Percentiles rank a stretch among this genome's conserved stretches.
phyloP scores from a whole-genome alignment of 768 basidiomycete genomes.

The Boletus subparvulus region DNA sequence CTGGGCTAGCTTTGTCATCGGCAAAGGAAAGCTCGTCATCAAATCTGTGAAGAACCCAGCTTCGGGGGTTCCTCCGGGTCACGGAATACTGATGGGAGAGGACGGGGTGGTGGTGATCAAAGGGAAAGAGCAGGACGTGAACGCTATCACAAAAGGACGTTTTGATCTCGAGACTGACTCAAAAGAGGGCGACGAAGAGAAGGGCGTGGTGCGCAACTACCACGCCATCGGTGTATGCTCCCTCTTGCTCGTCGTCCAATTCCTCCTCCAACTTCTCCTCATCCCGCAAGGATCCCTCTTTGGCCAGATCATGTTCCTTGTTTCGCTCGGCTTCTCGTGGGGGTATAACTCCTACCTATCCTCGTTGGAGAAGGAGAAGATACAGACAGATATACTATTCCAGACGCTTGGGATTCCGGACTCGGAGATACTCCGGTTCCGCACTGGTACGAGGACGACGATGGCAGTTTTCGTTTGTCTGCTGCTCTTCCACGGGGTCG shows the following conservation, averaged over 20 bases:
- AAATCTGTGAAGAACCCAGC: constrained; percentile 16
- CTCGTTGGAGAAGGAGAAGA: constrained; percentile 35
- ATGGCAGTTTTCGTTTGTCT: constrained; percentile 26
- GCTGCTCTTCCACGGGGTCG: constrained; percentile 19
- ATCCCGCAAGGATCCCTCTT: constrained; percentile 36
- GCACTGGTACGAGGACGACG: constrained; percentile 20
- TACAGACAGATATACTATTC: constrained; percentile 19
- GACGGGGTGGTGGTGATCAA: constrained; percentile 27
- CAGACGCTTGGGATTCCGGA: constrained; percentile 2
- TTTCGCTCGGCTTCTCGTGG: constrained; percentile 35
- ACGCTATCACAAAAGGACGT: constrained; percentile 29
- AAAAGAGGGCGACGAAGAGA: background rate
- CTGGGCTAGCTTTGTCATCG: constrained; percentile 24
- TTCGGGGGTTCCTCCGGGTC: constrained; percentile 23
- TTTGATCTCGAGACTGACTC: constrained; percentile 22
- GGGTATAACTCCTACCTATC: constrained; percentile 34
- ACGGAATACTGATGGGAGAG: constrained; percentile 26
- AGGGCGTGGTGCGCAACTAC: background rate
- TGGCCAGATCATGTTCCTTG: constrained; percentile 36
- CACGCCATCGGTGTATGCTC: constrained; percentile 27
- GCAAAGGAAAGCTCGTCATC: constrained; percentile 24
- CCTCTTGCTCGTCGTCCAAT: constrained; percentile 30
- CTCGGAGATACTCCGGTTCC: constrained; percentile 12
- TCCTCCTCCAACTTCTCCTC: constrained; percentile 35
- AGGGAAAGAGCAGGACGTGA: constrained; percentile 29